phyloP scores from a whole-genome alignment of 1,284 basidiomycete genomes.

The Trichosporon faecale region DNA sequence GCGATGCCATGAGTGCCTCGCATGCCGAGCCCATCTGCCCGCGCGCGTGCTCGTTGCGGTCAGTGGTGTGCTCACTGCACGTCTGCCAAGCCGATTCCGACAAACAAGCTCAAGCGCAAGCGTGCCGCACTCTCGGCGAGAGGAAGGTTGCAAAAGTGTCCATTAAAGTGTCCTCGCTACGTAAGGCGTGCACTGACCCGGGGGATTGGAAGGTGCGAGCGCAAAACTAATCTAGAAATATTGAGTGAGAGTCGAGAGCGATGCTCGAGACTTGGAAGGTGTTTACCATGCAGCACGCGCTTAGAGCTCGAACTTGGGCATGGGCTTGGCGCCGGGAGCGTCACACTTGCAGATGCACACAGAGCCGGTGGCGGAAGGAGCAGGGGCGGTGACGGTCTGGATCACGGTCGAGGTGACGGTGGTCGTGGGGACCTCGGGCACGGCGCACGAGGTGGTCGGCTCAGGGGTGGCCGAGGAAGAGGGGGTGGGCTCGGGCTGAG shows the following conservation, averaged over 20 bases:
- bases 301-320: conserved; percentile 21
- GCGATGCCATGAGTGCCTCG: too few relatives aligned
- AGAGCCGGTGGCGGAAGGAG: not conserved
- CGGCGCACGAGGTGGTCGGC: too few relatives aligned
- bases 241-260: not conserved
- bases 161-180: not conserved
- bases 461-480: too few relatives aligned
- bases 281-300: too few relatives aligned
- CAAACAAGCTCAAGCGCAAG: not conserved
- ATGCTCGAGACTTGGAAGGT: not conserved
- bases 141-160: not conserved
- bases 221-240: conserved; percentile 1
- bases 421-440: too few relatives aligned
- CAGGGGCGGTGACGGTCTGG: conserved; percentile 11
- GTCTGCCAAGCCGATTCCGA: too few relatives aligned
- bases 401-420: conserved; percentile 24
- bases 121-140: not conserved
- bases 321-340: conserved; percentile 15
- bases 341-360: conserved; percentile 17
- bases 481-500: too few relatives aligned
- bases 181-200: not conserved
- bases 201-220: not conserved
- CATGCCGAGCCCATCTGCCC: too few relatives aligned
- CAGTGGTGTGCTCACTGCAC: not conserved
- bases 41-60: not conserved